Evolutionary conservation across 1,139 yeast genomes (phyloP).

Genomic region (Sugiyamaella castrensis): DNA sequence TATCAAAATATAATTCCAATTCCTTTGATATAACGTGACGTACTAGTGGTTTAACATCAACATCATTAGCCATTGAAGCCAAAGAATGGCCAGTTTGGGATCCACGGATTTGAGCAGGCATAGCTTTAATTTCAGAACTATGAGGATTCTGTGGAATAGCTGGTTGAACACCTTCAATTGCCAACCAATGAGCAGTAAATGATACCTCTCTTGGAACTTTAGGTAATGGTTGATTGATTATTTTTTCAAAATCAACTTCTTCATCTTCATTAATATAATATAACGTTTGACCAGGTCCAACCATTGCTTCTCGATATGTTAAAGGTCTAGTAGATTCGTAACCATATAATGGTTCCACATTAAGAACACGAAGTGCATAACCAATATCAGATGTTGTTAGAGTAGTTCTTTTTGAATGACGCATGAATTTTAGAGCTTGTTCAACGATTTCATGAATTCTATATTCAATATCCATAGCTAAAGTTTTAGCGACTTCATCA

Average conservation of each 20-base stretch:
- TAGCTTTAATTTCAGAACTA: slow-evolving; percentile 47
- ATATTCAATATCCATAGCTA: slow-evolving; percentile 99
- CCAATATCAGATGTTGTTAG: slow-evolving; percentile 79
- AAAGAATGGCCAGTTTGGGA: slow-evolving; percentile 37
- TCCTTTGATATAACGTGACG: slow-evolving; percentile 95
- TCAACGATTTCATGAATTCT: slow-evolving; percentile 93
- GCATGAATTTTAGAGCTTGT: slow-evolving; percentile 93
- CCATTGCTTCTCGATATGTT: slow-evolving; percentile 74
- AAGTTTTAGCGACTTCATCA: slow-evolving; percentile 89
- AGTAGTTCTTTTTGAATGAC: slow-evolving; percentile 84
- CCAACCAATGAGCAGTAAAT: slow-evolving; percentile 97
- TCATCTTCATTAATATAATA: slow-evolving; percentile 87
- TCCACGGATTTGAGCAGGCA: slow-evolving; percentile 45
- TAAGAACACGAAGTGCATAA: slow-evolving; percentile 76
- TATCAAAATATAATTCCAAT: slow-evolving; percentile 87
- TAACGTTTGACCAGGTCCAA: slow-evolving; percentile 91
- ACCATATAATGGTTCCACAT: slow-evolving; percentile 65
- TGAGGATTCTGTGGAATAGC: slow-evolving; percentile 96
- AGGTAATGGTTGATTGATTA: slow-evolving; percentile 92
- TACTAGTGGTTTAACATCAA: slow-evolving; percentile 89
- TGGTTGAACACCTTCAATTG: slow-evolving; percentile 98
- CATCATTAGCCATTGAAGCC: slow-evolving; percentile 45
- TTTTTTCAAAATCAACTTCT: slow-evolving; percentile 90
- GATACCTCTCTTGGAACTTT: slow-evolving; percentile 90
- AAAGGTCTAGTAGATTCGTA: slow-evolving; percentile 52